These are phyloP conservation scores for Nitzschia sp. DNA, from an alignment of 108 stramenopile genomes.

Conservation along the genomic window DNA sequence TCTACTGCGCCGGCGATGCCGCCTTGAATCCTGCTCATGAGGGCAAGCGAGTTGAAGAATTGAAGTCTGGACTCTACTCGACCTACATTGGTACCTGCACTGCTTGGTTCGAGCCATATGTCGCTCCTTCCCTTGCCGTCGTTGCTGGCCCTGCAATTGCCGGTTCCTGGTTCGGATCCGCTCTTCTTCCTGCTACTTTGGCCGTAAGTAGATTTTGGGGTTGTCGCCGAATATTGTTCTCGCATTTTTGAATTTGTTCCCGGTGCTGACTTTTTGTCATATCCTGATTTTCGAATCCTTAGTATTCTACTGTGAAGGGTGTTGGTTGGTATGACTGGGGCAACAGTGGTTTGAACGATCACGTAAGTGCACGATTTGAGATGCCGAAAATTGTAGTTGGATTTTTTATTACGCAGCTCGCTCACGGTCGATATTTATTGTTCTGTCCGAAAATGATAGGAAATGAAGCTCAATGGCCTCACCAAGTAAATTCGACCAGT, in stretches of 20 bases:
- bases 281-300: not conserved
- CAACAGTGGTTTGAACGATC: slow-evolving; percentile 58
- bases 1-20: slow-evolving; percentile 52
- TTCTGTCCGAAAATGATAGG: not conserved
- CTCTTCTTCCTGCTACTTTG: slow-evolving; percentile 56
- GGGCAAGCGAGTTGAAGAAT: slow-evolving; percentile 32
- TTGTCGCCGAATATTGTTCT: not conserved
- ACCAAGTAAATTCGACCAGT: not conserved
- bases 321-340: slow-evolving; percentile 72
- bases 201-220: slow-evolving; percentile 44
- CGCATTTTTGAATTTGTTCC: too few species aligned
- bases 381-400: too few species aligned
- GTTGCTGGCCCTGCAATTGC: slow-evolving; percentile 46
- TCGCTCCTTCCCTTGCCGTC: slow-evolving; percentile 37
- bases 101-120: slow-evolving; percentile 66
- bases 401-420: too few species aligned
- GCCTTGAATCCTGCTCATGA: slow-evolving; percentile 51
- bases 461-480: slow-evolving; percentile 7
- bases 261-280: not conserved
- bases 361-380: slow-evolving; percentile 35
- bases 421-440: not conserved
- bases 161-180: slow-evolving; percentile 37
- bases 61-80: slow-evolving; percentile 38
- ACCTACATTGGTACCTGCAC: slow-evolving; percentile 46
- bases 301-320: slow-evolving; percentile 22